Evolutionary conservation across 202 grass and related monocot genomes (phyloP).

Genomic region (Musa balbisiana): DNA sequence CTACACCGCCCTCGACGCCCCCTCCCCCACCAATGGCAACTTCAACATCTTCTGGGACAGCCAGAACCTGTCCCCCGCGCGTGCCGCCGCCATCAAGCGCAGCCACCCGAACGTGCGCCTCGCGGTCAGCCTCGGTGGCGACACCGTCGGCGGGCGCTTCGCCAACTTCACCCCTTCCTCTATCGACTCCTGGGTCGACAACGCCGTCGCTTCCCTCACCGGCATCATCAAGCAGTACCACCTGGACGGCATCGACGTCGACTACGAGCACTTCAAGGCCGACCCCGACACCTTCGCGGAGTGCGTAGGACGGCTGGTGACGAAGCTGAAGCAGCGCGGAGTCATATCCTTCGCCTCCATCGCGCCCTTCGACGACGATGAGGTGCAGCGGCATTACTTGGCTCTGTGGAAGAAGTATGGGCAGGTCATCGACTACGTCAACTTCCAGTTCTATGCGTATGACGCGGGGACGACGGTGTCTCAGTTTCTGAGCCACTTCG

Average conservation of each 20-base stretch:
- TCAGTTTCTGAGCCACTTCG: constrained; percentile 31
- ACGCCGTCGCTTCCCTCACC: constrained; percentile 21
- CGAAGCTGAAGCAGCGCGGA: constrained; percentile 10
- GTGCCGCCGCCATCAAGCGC: constrained; percentile 16
- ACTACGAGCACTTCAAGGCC: constrained; percentile 51
- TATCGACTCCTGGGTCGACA: constrained; percentile 35
- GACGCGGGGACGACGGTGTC: constrained; percentile 24
- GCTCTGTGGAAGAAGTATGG: constrained; percentile 35
- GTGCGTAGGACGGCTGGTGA: constrained; percentile 36
- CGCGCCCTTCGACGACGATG: constrained; percentile 31
- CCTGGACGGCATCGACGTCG: constrained; percentile 39
- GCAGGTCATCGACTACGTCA: constrained; percentile 32
- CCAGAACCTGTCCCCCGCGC: neutral
- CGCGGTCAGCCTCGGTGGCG: constrained; percentile 40
- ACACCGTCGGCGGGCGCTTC: neutral
- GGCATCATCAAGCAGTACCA: constrained; percentile 24
- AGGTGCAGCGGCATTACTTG: constrained; percentile 27
- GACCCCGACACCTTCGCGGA: constrained; percentile 31
- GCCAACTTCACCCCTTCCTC: constrained; percentile 25
- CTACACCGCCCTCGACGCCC: constrained; percentile 23
- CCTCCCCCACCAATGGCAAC: constrained; percentile 24
- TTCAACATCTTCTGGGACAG: constrained; percentile 39
- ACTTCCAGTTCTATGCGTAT: constrained; percentile 61
- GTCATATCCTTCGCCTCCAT: constrained; percentile 42
- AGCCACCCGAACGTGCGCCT: constrained; percentile 4